These are phyloP conservation scores for Phytophthora lateralis DNA, from an alignment of 352 stramenopile genomes.

Conservation along the genomic window DNA sequence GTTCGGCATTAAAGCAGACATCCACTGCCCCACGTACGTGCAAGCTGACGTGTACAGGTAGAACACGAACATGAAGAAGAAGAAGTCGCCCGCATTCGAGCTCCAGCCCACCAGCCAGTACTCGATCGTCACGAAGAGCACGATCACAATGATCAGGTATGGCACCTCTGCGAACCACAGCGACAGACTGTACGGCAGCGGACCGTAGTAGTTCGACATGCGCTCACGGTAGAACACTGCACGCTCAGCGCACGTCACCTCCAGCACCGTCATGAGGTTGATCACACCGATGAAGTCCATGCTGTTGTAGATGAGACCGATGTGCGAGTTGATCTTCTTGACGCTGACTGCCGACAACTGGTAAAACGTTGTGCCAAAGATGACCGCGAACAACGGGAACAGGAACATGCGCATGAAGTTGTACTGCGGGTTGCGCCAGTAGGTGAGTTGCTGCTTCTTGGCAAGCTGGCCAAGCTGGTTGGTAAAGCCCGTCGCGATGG, in stretches of 20 bases:
- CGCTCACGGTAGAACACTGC: conserved; percentile 51
- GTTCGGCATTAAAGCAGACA: conserved; percentile 68
- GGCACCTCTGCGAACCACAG: conserved; percentile 57
- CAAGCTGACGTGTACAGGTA: conserved; percentile 56
- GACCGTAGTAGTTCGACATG: conserved; percentile 72
- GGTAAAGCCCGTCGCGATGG: conserved; percentile 14
- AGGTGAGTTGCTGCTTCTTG: conserved; percentile 34
- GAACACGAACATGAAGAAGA: conserved; percentile 37
- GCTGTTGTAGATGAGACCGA: conserved; percentile 63
- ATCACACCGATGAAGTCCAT: conserved; percentile 55
- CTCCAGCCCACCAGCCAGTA: conserved; percentile 66
- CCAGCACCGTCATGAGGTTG: conserved; percentile 35
- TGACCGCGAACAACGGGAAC: conserved; percentile 46
- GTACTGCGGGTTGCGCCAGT: conserved; percentile 31
- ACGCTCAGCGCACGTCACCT: conserved; percentile 42
- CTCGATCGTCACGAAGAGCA: conserved; percentile 31
- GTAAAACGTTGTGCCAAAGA: conserved; percentile 63
- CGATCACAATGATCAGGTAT: conserved; percentile 45
- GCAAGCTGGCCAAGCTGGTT: conserved; percentile 25
- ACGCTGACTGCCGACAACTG: conserved; percentile 24
- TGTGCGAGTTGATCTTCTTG: conserved; percentile 47
- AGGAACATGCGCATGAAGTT: conserved; percentile 46
- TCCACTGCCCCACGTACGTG: conserved; percentile 71
- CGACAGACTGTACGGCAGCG: conserved; percentile 63
- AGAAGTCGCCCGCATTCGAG: conserved; percentile 28